These are phyloP conservation scores for Gigaspora rosea DNA, from an alignment of 192 early-diverging fungal genomes.

Conservation along the genomic window DNA sequence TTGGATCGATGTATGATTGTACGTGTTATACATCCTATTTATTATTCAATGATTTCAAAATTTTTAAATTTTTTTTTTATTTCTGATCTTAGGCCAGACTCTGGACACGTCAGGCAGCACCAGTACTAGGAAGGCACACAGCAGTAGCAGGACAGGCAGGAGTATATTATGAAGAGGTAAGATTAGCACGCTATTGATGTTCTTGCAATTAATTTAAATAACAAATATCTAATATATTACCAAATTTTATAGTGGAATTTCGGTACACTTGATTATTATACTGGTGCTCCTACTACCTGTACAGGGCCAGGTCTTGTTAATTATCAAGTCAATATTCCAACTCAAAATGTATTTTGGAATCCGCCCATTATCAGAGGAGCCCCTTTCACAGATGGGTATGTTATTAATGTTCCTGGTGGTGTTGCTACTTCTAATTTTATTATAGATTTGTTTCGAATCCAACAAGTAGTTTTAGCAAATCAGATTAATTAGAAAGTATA, in stretches of 20 bases:
- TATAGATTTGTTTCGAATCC: too few relatives aligned
- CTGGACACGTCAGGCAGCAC: too few relatives aligned
- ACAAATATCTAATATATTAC: too few relatives aligned
- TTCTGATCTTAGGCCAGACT: background rate
- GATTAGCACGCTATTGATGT: too few relatives aligned
- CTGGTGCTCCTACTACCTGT: slow-evolving; percentile 23
- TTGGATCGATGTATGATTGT: slow-evolving; percentile 12
- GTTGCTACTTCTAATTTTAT: background rate
- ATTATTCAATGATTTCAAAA: background rate
- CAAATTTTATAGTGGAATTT: too few relatives aligned
- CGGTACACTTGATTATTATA: slow-evolving; percentile 13
- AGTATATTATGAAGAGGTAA: too few relatives aligned
- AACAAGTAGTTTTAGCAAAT: background rate
- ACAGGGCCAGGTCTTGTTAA: background rate
- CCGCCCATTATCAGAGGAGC: background rate
- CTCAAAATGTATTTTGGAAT: slow-evolving; percentile 15
- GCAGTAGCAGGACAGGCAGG: too few relatives aligned
- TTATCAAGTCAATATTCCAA: too few relatives aligned
- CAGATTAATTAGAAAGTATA: background rate
- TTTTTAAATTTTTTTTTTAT: background rate
- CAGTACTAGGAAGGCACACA: too few relatives aligned
- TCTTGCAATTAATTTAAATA: too few relatives aligned
- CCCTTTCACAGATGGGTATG: background rate
- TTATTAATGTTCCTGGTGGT: background rate
- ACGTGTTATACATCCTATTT: background rate